Evolutionary conservation across 228 moss, liverwort and hornwort species (phyloP), one percentile per base, ranked within the genome.

Genomic region (Sphagnum fallax): DNA sequence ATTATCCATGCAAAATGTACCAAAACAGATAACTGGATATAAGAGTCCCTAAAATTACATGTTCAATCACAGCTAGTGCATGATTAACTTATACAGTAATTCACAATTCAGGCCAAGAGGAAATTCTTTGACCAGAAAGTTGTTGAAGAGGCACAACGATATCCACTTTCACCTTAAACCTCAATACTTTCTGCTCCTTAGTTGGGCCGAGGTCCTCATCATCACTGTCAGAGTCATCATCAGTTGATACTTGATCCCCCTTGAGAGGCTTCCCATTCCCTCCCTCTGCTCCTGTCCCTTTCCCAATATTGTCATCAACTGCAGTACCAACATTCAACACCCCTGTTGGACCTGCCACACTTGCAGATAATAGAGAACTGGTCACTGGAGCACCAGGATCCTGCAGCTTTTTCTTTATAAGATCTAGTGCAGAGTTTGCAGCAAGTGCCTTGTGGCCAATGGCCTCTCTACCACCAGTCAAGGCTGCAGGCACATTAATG

Each of bases 331-430:
- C 78, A 67, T 78, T 83, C 52, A 65, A 64, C 69, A 71, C 16
- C 70, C 71, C 58, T 13, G 77, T 51, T 49, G 68, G 68, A 71
- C 83, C 84, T 15, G 64, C 53, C 50, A 66, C 32, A 48, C 58
- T 65, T 65, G 77, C 81, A 67, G 84, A 72, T 75, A 79, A 51
- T 66, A 81, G 77, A 69, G 78, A 76, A 76, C 83, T 79, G 18
- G 75, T 78, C 32, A 73, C 65, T 53, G 90, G 93, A 72, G 82
- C 83, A 61, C 88, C 92, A 53, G 88, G 72, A 74, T 95, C 95
- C 82, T 95, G 92, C 64, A 95, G 73, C 77, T 95, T 95, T 72
- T 89, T 95, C 76, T 95, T 92, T 16, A 95, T 95, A 15, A 95
- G 80, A 79, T 95, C 92, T 60, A 95, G 67, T 68, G 95, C 90